Conservation (phyloP, 2,329 filamentous ascomycete species). For the Fusarium marasasianum region DNA sequence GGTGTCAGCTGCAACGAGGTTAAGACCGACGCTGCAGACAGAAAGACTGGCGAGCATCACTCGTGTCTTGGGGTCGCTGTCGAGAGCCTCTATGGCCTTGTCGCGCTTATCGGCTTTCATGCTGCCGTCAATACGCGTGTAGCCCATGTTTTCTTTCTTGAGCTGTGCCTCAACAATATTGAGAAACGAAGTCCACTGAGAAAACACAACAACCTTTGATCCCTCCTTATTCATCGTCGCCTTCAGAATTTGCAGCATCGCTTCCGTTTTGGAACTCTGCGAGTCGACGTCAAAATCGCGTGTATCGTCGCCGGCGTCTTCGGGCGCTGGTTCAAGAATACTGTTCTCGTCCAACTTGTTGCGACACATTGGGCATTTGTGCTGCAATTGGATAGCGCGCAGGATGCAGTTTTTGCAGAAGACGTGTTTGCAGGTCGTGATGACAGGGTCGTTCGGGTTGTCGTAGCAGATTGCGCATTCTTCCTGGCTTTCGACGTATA, state of each 20-base stretch:
- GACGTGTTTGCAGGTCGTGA: conserved; percentile 84
- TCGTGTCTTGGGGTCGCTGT: conserved; percentile 71
- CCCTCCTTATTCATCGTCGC: conserved; percentile 71
- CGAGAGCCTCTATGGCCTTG: conserved; percentile 72
- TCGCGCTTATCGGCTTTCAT: conserved; percentile 80
- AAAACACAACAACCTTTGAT: conserved; percentile 79
- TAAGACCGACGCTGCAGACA: conserved; percentile 86
- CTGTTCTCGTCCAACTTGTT: conserved; percentile 69
- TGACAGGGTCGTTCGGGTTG: conserved; percentile 74
- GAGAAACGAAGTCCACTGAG: conserved; percentile 80
- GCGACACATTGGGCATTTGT: conserved; percentile 87
- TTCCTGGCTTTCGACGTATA: conserved; percentile 82
- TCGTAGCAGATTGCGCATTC: conserved; percentile 87
- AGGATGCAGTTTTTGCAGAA: conserved; percentile 81
- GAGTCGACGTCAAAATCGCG: conserved; percentile 67
- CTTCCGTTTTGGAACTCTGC: conserved; percentile 84
- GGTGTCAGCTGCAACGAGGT: conserved; percentile 86
- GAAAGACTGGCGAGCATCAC: conserved; percentile 84
- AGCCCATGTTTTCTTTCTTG: conserved; percentile 66
- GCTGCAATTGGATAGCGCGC: conserved; percentile 76
- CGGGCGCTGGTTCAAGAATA: conserved; percentile 71
- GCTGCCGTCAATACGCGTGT: conserved; percentile 80
- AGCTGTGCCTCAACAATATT: conserved; percentile 77
- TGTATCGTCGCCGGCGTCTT: conserved; percentile 56
- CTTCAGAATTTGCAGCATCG: conserved; percentile 77